These are phyloP conservation scores for Tremella fuciformis DNA, from an alignment of 768 basidiomycete genomes.

Conservation along the genomic window DNA sequence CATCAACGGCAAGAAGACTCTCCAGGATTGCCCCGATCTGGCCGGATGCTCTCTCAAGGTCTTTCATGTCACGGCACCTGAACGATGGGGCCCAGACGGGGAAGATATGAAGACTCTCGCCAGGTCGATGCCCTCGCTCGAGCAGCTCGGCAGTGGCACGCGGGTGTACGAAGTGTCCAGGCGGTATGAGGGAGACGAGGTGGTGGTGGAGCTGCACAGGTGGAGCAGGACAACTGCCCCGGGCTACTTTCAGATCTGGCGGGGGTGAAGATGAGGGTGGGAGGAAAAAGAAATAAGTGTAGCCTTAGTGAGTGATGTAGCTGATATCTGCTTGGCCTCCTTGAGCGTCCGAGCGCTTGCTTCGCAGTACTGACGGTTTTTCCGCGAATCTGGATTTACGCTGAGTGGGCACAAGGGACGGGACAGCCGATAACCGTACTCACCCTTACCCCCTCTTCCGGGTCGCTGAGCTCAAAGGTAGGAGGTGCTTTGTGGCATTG, in stretches of 20 bases:
- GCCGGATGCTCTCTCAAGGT: slow-evolving; percentile 14
- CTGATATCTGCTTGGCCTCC: too few species aligned
- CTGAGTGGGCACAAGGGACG: too few species aligned
- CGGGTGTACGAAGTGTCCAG: slow-evolving; percentile 41
- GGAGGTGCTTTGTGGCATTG: too few species aligned
- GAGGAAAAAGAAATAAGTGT: neutral
- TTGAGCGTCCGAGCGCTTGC: too few species aligned
- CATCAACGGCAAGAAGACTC: slow-evolving; percentile 21
- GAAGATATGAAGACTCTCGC: slow-evolving; percentile 32
- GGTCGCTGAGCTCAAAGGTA: too few species aligned
- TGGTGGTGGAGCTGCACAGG: slow-evolving; percentile 25
- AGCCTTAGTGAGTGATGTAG: too few species aligned
- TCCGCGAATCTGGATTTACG: too few species aligned
- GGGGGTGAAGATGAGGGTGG: slow-evolving; percentile 25
- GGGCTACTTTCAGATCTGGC: slow-evolving; percentile 41
- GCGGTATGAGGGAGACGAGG: slow-evolving; percentile 21
- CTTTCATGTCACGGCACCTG: slow-evolving; percentile 35
- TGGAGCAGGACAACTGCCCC: slow-evolving; percentile 37
- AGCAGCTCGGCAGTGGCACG: slow-evolving; percentile 38
- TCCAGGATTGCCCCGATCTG: slow-evolving; percentile 20
- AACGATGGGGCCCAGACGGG: slow-evolving; percentile 26
- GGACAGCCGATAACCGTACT: too few species aligned
- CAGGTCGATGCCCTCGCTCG: slow-evolving; percentile 13
- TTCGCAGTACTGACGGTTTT: too few species aligned
- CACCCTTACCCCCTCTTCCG: too few species aligned